Evolutionary conservation across 139 green algal species (phyloP), one percentile per base, ranked within the genome.

Genomic region (Chlamydomonas applanata): DNA sequence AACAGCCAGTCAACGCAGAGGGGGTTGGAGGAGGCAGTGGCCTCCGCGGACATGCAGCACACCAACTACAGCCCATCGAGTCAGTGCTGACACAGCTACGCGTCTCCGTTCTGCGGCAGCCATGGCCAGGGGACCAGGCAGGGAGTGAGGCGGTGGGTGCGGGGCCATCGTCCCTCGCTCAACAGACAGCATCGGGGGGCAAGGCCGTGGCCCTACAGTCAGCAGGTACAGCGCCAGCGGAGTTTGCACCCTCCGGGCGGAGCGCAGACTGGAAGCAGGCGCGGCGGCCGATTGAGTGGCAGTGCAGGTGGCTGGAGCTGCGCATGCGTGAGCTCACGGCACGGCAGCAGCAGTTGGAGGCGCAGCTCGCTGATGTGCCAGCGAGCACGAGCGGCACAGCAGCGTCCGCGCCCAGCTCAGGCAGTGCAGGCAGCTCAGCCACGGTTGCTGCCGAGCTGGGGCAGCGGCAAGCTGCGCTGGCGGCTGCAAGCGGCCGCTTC

Each of bases 251-350:
- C 19, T 40, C 25, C 44, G 30, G 44, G 14, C 7, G 34, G n/a
- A 80, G 33, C n/a, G 40, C 45, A 1, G 83, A 83, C 14, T 85
- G 83, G 80, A 69, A 71, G 57, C 45, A 62, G 25, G 75, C 66
- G 0, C 25, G 78, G 24, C 64, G 61, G 19, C 72, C 79, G 2
- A 71, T 82, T 0, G 64, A 81, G 53, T 82, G 75, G 75, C 74
- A 81, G 34, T 84, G 76, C 45, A 59, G 69, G 7, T 89, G 85
- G 85, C 77, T 89, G 44, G 75, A 85, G 71, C 65, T 82, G 30
- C 85, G 85, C 27, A 74, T 87, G 62, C 69, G 27, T 24, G 81
- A 89, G 74, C 70, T 87, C 2, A 63, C 53, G 19, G 46, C 40
- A 0, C 64, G 79, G 68, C 67, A 80, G 75, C 66, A 71, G 13